Evolutionary conservation across 2,329 filamentous ascomycete genomes (phyloP).

Genomic region (Fusarium albosuccineum): DNA sequence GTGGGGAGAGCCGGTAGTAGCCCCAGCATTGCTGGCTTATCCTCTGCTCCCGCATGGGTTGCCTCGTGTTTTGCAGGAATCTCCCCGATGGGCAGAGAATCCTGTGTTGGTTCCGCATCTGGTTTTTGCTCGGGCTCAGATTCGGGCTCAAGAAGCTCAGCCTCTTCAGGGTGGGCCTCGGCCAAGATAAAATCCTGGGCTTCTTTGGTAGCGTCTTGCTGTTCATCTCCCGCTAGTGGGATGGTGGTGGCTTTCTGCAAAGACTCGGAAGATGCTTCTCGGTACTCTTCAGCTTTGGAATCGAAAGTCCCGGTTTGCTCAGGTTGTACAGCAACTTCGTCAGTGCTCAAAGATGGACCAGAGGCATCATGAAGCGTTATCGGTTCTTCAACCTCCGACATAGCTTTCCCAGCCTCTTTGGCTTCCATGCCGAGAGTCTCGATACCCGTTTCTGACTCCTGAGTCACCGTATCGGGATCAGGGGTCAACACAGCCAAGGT

Average conservation of each 20-base stretch:
- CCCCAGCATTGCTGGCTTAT: neutral
- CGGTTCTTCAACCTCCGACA: neutral
- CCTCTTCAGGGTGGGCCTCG: neutral
- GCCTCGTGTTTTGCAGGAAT: neutral
- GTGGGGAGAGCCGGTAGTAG: conserved; percentile 2
- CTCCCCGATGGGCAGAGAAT: too few relatives aligned
- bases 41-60: neutral
- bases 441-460: neutral
- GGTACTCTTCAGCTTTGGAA: neutral
- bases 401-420: neutral
- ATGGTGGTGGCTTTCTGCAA: neutral
- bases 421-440: neutral
- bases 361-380: neutral
- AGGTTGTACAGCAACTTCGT: neutral
- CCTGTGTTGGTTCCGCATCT: neutral
- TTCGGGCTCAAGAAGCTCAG: neutral
- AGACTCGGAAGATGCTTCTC: neutral
- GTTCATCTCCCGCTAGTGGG: neutral
- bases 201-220: neutral
- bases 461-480: neutral
- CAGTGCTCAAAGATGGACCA: neutral
- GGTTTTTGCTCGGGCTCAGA: neutral
- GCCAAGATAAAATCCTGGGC: neutral
- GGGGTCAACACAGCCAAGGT: neutral
- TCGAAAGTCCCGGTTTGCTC: neutral